Conservation (phyloP, 192 early-diverging fungal species). For the Obelidium mucronatum region DNA sequence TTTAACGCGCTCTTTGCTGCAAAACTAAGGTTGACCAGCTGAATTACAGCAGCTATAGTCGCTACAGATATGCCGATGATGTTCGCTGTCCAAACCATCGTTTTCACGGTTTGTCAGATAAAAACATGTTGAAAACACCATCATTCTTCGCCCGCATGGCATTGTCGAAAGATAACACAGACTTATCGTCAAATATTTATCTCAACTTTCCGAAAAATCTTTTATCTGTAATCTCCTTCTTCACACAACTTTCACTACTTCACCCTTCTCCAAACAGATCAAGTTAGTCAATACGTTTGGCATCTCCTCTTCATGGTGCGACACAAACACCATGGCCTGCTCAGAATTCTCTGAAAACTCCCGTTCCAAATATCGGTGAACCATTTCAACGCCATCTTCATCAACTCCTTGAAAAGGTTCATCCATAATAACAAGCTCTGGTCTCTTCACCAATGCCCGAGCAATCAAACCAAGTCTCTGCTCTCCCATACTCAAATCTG, state of each 20-base stretch:
- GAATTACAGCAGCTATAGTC: background rate
- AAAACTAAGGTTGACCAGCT: background rate
- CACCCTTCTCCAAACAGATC: constrained; percentile 38
- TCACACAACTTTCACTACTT: constrained; percentile 23
- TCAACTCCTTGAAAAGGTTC: constrained; percentile 69
- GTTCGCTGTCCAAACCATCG: too few species aligned
- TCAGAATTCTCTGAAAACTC: constrained; percentile 38
- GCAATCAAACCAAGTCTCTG: constrained; percentile 59
- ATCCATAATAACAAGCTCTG: constrained; percentile 59
- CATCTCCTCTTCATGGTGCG: constrained; percentile 65
- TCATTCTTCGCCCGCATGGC: too few species aligned
- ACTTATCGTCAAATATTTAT: too few species aligned
- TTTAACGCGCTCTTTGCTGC: background rate
- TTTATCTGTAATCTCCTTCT: too few species aligned
- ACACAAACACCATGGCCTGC: constrained; percentile 63
- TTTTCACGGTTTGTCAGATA: too few species aligned
- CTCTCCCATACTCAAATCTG: constrained; percentile 54
- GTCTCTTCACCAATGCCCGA: constrained; percentile 57
- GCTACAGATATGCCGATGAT: background rate
- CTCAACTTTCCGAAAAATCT: too few species aligned
- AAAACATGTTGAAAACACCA: too few species aligned
- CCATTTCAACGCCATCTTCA: constrained; percentile 43
- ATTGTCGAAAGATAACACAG: too few species aligned
- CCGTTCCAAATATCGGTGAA: constrained; percentile 54
- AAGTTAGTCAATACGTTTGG: constrained; percentile 33